phyloP scores from a whole-genome alignment of 345 rosid species.

The Pistacia vera region DNA sequence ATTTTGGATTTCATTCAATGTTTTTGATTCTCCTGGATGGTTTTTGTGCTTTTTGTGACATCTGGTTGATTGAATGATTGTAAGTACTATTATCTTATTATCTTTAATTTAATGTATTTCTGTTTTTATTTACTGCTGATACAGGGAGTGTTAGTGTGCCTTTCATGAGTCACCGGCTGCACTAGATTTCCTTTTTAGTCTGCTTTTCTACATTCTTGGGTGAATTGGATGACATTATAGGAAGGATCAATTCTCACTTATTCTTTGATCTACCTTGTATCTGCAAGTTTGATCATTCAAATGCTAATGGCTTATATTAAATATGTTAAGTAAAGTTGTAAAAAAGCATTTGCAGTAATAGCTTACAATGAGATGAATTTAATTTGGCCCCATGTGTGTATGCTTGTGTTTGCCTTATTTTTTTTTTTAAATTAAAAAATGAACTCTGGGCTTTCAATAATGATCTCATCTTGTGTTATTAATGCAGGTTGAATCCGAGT shows the following conservation, averaged over 20 bases:
- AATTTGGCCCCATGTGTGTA: background rate
- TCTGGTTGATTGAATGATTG: too few relatives aligned
- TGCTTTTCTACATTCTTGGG: background rate
- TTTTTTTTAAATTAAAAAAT: background rate
- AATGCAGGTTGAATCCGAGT: conserved; percentile 89
- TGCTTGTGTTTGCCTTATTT: background rate
- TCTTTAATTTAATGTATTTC: too few relatives aligned
- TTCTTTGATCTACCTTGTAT: background rate
- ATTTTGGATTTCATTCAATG: too few relatives aligned
- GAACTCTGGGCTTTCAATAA: background rate
- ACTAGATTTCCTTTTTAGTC: background rate
- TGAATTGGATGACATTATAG: background rate
- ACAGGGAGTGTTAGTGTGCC: background rate
- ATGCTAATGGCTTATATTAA: background rate
- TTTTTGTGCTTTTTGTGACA: too few relatives aligned
- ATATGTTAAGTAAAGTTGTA: conserved; percentile 4
- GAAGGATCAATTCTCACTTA: background rate
- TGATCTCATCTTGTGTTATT: conserved; percentile 12
- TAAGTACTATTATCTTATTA: too few relatives aligned
- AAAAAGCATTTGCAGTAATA: background rate
- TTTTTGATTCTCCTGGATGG: too few relatives aligned
- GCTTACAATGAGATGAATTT: conserved; percentile 5
- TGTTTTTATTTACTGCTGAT: background rate
- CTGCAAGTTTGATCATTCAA: background rate
- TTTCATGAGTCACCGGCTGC: background rate